A percentile compares a stretch with the other conserved stretches of the same genome.
These are phyloP conservation scores for Geranium incanum DNA, from an alignment of 441 rosid genomes.

Conservation along the genomic window DNA sequence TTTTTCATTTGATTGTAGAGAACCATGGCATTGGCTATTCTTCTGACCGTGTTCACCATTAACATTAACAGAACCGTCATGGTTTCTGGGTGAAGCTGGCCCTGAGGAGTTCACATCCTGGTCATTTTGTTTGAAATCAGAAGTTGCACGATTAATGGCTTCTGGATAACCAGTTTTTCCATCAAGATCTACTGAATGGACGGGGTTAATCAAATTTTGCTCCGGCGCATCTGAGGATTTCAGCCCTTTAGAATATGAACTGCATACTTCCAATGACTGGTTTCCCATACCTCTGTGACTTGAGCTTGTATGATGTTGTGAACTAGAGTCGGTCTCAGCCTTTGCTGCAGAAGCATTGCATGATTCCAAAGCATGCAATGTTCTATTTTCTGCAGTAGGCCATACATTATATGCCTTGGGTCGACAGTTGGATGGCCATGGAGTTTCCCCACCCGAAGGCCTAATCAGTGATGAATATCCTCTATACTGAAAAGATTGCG, in stretches of 20 bases:
- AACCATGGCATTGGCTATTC: slow-evolving; percentile 1
- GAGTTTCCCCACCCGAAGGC: neutral
- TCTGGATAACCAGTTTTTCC: neutral
- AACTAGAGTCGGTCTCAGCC: neutral
- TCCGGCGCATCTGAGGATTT: neutral
- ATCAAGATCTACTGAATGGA: neutral
- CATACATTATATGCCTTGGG: slow-evolving; percentile 1
- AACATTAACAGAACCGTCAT: slow-evolving; percentile 4
- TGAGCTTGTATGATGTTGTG: neutral
- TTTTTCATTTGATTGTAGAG: slow-evolving; percentile 7
- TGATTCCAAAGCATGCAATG: neutral
- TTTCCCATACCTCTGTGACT: neutral
- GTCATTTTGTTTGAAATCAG: neutral
- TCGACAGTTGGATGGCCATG: neutral
- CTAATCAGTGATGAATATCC: neutral
- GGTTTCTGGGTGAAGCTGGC: slow-evolving; percentile 9
- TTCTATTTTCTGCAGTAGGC: neutral
- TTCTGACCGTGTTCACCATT: slow-evolving; percentile 6
- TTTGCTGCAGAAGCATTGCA: neutral
- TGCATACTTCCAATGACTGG: neutral
- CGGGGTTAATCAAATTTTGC: slow-evolving; percentile 5
- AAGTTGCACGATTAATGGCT: neutral
- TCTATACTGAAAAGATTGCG: slow-evolving; percentile 7
- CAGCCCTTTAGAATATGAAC: neutral
- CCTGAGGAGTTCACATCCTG: neutral